Evolutionary conservation across 176 grass and related monocot species (phyloP).

Genomic region (Triticum urartu): DNA sequence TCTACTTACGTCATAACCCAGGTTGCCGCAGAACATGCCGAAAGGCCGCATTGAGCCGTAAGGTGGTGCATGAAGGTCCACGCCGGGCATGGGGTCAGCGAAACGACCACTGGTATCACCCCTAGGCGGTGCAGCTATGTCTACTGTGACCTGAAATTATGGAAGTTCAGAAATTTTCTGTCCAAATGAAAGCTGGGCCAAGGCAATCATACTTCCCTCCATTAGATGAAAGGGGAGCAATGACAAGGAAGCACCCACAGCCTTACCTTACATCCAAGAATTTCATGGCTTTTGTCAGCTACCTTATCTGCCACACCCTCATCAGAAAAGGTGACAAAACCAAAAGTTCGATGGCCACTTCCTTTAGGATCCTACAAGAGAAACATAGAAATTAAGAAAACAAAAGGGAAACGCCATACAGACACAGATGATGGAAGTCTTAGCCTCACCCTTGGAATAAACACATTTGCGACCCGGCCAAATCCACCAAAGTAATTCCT

Average conservation of each 20-base stretch:
- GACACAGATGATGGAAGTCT: background rate
- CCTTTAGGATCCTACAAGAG: slow-evolving; percentile 76
- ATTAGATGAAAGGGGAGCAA: background rate
- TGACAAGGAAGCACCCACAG: background rate
- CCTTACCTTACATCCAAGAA: slow-evolving; percentile 84
- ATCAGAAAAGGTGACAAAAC: slow-evolving; percentile 91
- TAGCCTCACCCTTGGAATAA: slow-evolving; percentile 76
- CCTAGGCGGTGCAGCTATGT: slow-evolving; percentile 74
- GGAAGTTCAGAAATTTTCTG: background rate
- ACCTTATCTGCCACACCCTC: slow-evolving; percentile 87
- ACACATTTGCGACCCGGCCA: slow-evolving; percentile 76
- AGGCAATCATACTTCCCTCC: background rate
- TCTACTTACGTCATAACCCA: slow-evolving; percentile 73
- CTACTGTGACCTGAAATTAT: slow-evolving; percentile 67
- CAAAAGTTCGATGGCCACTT: slow-evolving; percentile 88
- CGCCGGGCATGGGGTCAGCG: slow-evolving; percentile 40
- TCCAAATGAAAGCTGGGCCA: background rate
- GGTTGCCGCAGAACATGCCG: slow-evolving; percentile 54
- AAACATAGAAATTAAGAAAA: slow-evolving; percentile 2
- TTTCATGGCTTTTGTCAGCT: slow-evolving; percentile 79
- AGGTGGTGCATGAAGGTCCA: slow-evolving; percentile 46
- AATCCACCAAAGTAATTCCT: slow-evolving; percentile 84
- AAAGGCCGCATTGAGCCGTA: slow-evolving; percentile 77
- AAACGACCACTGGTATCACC: slow-evolving; percentile 52
- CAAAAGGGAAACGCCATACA: background rate